Percentiles rank a stretch among this genome's conserved stretches.
Evolutionary conservation across 345 rosid species (phyloP).

Genomic region (Rhodomyrtus tomentosa): DNA sequence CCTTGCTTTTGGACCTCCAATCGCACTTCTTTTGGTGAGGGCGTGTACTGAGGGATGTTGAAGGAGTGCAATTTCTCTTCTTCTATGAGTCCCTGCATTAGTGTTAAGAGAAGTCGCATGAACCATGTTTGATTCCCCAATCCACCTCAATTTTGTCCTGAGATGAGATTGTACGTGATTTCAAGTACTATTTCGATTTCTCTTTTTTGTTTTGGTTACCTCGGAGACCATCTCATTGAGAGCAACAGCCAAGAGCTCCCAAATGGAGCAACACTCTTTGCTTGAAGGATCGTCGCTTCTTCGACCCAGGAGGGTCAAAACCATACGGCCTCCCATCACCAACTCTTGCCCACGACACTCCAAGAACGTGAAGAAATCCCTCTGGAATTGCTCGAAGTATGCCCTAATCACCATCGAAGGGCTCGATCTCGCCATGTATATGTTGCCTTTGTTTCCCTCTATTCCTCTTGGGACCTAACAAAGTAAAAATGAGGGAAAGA

Average conservation of each 20-base stretch:
- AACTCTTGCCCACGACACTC: slow-evolving; percentile 32
- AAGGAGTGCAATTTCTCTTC: slow-evolving; percentile 28
- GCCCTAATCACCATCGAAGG: slow-evolving; percentile 24
- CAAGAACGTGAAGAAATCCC: slow-evolving; percentile 27
- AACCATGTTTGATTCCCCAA: neutral
- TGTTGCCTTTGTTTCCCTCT: slow-evolving; percentile 29
- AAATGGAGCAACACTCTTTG: slow-evolving; percentile 32
- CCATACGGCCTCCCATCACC: slow-evolving; percentile 36
- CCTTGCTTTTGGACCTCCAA: slow-evolving; percentile 25
- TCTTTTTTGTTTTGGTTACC: slow-evolving; percentile 8
- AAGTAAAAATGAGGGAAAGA: slow-evolving; percentile 16
- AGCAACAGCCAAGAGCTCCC: slow-evolving; percentile 40
- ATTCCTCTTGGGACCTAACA: slow-evolving; percentile 34
- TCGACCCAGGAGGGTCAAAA: slow-evolving; percentile 31
- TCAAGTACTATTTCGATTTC: neutral
- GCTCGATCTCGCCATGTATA: slow-evolving; percentile 28
- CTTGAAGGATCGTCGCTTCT: slow-evolving; percentile 30
- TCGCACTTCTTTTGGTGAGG: slow-evolving; percentile 33
- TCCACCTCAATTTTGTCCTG: too few species aligned
- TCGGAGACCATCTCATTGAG: slow-evolving; percentile 32
- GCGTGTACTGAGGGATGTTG: slow-evolving; percentile 37
- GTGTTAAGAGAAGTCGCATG: neutral
- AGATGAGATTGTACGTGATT: too few species aligned
- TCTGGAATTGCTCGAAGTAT: slow-evolving; percentile 31
- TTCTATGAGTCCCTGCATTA: slow-evolving; percentile 30